A percentile compares a stretch with the other conserved stretches of the same genome.
phyloP scores from a whole-genome alignment of 331 rosid genomes.

The Quercus phellos region DNA sequence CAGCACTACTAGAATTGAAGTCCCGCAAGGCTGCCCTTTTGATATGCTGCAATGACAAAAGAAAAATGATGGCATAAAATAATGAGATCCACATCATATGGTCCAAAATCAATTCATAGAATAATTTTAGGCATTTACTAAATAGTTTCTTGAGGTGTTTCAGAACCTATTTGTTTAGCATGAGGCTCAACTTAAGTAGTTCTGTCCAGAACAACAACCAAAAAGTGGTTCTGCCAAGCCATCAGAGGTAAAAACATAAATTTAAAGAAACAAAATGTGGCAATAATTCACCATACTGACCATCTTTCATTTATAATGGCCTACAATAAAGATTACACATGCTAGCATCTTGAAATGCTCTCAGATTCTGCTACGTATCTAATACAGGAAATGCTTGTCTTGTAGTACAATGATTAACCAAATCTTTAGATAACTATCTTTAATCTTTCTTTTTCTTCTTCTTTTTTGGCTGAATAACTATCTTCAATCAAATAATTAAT shows the following conservation, averaged over 20 bases:
- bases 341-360: not conserved
- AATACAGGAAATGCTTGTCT: not conserved
- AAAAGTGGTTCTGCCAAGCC: not conserved
- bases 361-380: not conserved
- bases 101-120: not conserved
- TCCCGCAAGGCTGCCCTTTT: conserved; percentile 65
- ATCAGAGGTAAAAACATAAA: not conserved
- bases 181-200: not conserved
- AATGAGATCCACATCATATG: not conserved
- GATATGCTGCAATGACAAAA: conserved; percentile 65
- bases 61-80: not conserved
- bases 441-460: not conserved
- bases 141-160: not conserved
- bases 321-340: not conserved
- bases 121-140: not conserved
- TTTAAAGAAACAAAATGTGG: not conserved
- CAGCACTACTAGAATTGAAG: conserved; percentile 71
- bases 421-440: not conserved
- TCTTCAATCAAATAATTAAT: not conserved
- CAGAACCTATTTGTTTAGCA: not conserved
- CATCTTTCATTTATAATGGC: not conserved
- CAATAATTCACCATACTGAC: not conserved
- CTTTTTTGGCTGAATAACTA: too few species aligned
- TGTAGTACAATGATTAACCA: not conserved
- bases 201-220: not conserved